Evolutionary conservation across 2,329 filamentous ascomycete genomes (phyloP).

Genomic region (Arachnomyces sp.): DNA sequence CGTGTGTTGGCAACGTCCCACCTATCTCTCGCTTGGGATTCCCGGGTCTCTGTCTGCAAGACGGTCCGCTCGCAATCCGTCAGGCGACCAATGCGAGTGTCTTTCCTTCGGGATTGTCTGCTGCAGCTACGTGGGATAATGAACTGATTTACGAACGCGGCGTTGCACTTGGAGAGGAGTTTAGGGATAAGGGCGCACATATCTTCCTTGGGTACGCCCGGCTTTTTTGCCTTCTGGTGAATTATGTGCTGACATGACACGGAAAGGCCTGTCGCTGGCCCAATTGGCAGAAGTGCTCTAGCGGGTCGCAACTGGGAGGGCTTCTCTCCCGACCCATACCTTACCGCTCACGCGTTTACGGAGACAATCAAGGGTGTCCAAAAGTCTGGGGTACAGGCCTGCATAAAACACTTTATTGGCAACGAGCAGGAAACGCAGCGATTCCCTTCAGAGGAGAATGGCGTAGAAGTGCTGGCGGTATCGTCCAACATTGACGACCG

Average conservation of each 20-base stretch:
- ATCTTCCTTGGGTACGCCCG: constrained; percentile 26
- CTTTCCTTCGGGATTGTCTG: not conserved
- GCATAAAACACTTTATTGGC: constrained; percentile 42
- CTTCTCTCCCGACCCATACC: constrained; percentile 56
- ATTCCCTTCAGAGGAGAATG: not conserved
- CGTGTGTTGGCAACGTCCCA: not conserved
- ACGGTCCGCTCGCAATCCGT: not conserved
- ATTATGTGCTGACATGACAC: too few species aligned
- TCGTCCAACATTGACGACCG: constrained; percentile 58
- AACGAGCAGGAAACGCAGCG: constrained; percentile 6
- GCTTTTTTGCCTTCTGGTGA: too few species aligned
- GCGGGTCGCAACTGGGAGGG: constrained; percentile 63
- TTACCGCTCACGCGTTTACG: constrained; percentile 41
- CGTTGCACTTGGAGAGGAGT: constrained; percentile 28
- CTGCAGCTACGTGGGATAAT: constrained; percentile 25
- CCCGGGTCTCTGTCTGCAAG: not conserved
- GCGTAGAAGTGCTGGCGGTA: constrained; percentile 18
- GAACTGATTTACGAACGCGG: constrained; percentile 25
- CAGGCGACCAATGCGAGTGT: not conserved
- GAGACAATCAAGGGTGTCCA: constrained; percentile 43
- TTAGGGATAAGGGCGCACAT: constrained; percentile 35
- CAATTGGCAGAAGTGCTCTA: constrained; percentile 56
- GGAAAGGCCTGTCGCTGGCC: constrained; percentile 40
- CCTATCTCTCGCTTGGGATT: not conserved
- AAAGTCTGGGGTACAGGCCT: constrained; percentile 41